phyloP scores from a whole-genome alignment of 768 basidiomycete species.

The Candolleomyces aberdarensis region DNA sequence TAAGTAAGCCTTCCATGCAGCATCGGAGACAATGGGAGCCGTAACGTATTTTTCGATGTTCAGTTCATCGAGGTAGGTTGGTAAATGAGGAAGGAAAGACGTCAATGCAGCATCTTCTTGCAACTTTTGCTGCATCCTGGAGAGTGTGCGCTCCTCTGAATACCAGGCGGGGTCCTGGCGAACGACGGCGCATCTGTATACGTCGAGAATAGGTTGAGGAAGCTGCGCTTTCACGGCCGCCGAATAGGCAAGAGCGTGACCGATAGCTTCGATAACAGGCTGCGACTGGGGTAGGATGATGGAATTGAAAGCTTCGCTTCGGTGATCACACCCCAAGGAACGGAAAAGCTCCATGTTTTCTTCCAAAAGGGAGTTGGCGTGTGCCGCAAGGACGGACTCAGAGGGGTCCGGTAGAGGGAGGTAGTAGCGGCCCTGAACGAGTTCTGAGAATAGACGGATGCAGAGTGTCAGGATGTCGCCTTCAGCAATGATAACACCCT shows the following conservation, averaged over 20 bases:
- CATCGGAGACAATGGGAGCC: conserved; percentile 53
- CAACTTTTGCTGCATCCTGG: conserved; percentile 43
- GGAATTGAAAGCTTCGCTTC: conserved; percentile 48
- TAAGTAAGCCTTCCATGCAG: conserved; percentile 46
- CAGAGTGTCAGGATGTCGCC: conserved; percentile 49
- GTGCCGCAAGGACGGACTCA: conserved; percentile 52
- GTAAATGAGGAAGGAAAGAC: conserved; percentile 41
- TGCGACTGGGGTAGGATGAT: conserved; percentile 57
- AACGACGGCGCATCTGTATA: conserved; percentile 53
- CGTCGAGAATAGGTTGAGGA: conserved; percentile 47
- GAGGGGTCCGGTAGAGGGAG: conserved; percentile 48
- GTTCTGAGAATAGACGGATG: conserved; percentile 57
- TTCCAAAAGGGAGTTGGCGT: conserved; percentile 42
- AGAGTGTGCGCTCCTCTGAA: conserved; percentile 47
- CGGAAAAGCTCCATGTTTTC: conserved; percentile 42
- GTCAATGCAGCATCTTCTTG: conserved; percentile 46
- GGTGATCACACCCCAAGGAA: conserved; percentile 40
- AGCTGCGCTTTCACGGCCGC: conserved; percentile 43
- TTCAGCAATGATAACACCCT: conserved; percentile 62
- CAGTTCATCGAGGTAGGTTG: conserved; percentile 39
- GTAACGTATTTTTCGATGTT: conserved; percentile 47
- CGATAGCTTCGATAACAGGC: conserved; percentile 54
- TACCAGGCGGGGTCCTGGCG: conserved; percentile 60
- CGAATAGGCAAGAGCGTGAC: conserved; percentile 60
- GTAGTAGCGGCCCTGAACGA: conserved; percentile 52